Evolutionary conservation across 148 eudicot genomes (phyloP), one percentile per base, ranked within the genome.

Genomic region (Cornus suecica): DNA sequence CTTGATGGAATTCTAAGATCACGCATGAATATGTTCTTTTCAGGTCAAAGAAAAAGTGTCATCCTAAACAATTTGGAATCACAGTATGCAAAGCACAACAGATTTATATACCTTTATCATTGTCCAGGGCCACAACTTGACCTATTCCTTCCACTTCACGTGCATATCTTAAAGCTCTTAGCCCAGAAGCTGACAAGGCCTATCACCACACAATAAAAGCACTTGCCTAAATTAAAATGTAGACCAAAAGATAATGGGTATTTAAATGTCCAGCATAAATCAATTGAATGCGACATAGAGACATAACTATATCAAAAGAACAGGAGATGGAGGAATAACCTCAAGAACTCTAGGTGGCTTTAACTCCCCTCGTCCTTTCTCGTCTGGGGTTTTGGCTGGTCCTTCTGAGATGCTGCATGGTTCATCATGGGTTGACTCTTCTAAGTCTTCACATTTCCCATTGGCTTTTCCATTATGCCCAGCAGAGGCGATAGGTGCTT

Each of bases 161-260:
- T 64, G 99, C 99, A 86, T 96, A 96, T 86, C 99, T 88, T 27
- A 96, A 81, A 74, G 99, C 98, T 83, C 99, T 89, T 76, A 96
- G 87, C 56, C 98, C 99, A 75, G 98, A 93, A 71, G 99, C 99
- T 7, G 99, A 96, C 79, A 96, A 75, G 56, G 99, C 97, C 98
- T 96, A 74, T 42, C 28, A 74, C 72, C 45, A 79, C 78, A 70
- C 56, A 71, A 37, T 31, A 42, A 45, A 66, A 71, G 60, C n/a
- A 73, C 54, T 23, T 34, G 15, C 8, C 37, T 25, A 65, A 62
- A 28, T 37, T 68, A 70, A 37, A 25, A 63, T 22, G 65, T 24
- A 29, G 72, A 74, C 27, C 41, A 27, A 77, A 73, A 62, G 65
- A 34, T 26, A 28, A 42, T 51, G 11, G 22, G 20, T 22, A 56